Evolutionary conservation across 306 rosid genomes (phyloP).

Genomic region (Albizia julibrissin): DNA sequence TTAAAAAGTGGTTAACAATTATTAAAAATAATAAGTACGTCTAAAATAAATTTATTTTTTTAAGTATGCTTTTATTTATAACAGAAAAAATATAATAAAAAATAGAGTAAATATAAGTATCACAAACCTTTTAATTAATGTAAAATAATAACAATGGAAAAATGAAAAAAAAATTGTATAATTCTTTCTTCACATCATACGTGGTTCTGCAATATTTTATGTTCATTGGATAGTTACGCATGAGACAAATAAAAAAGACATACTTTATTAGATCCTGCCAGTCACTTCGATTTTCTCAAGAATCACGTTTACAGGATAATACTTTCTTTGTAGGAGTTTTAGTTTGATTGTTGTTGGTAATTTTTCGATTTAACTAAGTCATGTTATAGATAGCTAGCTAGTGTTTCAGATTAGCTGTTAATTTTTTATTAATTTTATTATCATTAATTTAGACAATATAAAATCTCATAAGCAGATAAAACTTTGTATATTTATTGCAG

Average conservation of each 20-base stretch:
- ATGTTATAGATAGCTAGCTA: not conserved
- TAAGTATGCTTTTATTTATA: too few species aligned
- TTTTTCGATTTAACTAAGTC: not conserved
- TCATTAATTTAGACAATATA: not conserved
- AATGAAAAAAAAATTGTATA: too few species aligned
- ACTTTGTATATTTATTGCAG: not conserved
- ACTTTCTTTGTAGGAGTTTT: not conserved
- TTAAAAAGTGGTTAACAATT: too few species aligned
- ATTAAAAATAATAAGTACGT: too few species aligned
- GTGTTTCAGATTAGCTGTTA: not conserved
- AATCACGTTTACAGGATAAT: not conserved
- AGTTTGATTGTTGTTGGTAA: not conserved
- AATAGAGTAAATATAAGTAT: too few species aligned
- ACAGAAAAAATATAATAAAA: rapidly evolving
- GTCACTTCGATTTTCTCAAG: not conserved
- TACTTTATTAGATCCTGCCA: not conserved
- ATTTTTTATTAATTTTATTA: too few species aligned
- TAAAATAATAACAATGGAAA: too few species aligned
- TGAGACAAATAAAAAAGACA: not conserved
- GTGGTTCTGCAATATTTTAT: not conserved
- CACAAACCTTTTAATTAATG: too few species aligned
- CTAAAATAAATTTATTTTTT: too few species aligned
- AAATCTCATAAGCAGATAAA: not conserved
- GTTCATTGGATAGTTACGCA: not conserved
- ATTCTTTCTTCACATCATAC: not conserved